These are phyloP conservation scores for Miscanthus lutarioriparius DNA, from an alignment of 176 grass and related monocot species.

Conservation along the genomic window DNA sequence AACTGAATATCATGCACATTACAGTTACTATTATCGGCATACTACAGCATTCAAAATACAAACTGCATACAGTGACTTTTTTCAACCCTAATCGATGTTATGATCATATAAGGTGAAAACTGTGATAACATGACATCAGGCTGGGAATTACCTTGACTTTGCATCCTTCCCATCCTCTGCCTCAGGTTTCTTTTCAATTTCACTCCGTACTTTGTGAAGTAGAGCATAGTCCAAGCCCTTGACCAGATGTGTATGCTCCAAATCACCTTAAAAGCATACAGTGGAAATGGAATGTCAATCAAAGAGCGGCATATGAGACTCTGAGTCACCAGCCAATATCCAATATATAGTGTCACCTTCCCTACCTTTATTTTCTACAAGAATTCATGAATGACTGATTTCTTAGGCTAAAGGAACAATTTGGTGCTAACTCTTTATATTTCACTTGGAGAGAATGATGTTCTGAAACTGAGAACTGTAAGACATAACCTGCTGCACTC, in stretches of 20 bases:
- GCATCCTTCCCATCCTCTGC: slow-evolving; percentile 71
- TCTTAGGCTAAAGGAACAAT: too few species aligned
- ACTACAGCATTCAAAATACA: background rate
- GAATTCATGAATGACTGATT: too few species aligned
- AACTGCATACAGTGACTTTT: background rate
- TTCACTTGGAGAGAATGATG: too few species aligned
- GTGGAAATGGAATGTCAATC: slow-evolving; percentile 16
- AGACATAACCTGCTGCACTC: too few species aligned
- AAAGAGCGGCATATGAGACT: background rate
- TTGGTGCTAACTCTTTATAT: too few species aligned
- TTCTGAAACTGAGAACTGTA: too few species aligned
- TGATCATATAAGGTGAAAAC: slow-evolving; percentile 11
- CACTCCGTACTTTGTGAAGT: slow-evolving; percentile 89
- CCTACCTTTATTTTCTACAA: too few species aligned
- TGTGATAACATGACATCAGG: too few species aligned
- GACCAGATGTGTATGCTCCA: slow-evolving; percentile 98
- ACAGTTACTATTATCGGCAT: background rate
- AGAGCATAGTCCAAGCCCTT: slow-evolving; percentile 98
- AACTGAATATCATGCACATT: background rate
- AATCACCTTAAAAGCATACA: slow-evolving; percentile 66
- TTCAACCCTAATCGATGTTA: background rate
- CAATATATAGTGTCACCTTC: too few species aligned
- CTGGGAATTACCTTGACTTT: slow-evolving; percentile 57
- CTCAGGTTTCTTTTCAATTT: slow-evolving; percentile 97
- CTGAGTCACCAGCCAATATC: too few species aligned